These are phyloP conservation scores for Coemansia sp. DNA, from an alignment of 192 early-diverging fungal species.

Conservation along the genomic window DNA sequence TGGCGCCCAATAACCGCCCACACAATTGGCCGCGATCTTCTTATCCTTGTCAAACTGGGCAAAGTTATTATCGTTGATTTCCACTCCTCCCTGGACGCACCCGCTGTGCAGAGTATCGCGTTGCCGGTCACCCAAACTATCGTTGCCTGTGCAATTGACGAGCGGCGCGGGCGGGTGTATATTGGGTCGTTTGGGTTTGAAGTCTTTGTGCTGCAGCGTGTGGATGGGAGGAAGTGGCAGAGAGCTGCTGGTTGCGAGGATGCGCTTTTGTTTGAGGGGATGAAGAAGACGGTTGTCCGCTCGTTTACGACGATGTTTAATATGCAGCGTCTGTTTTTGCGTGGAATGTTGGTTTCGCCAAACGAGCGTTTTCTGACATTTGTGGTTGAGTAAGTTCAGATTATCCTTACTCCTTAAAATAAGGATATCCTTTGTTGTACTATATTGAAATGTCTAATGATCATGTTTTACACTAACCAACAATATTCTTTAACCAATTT, in stretches of 20 bases:
- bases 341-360: constrained; percentile 29
- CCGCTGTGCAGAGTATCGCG: constrained; percentile 7
- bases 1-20: constrained; percentile 42
- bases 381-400: constrained; percentile 20
- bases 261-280: constrained; percentile 11
- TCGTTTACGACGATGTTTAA: constrained; percentile 50
- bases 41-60: constrained; percentile 36
- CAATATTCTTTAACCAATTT: too few relatives aligned
- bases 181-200: constrained; percentile 29
- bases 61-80: constrained; percentile 24
- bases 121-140: constrained; percentile 30
- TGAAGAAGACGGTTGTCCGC: constrained; percentile 31
- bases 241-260: constrained; percentile 20
- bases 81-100: not conserved
- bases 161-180: constrained; percentile 18
- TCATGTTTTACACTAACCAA: too few relatives aligned
- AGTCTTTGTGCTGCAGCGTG: constrained; percentile 29
- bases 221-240: constrained; percentile 7
- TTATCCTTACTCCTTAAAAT: not conserved
- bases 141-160: constrained; percentile 35
- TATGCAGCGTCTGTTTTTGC: constrained; percentile 31
- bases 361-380: constrained; percentile 33
- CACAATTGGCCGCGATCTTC: not conserved
- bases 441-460: too few relatives aligned
- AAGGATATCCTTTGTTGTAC: too few relatives aligned